Evolutionary conservation across 2,329 filamentous ascomycete species (phyloP).

Genomic region (Aschersonia sp.): DNA sequence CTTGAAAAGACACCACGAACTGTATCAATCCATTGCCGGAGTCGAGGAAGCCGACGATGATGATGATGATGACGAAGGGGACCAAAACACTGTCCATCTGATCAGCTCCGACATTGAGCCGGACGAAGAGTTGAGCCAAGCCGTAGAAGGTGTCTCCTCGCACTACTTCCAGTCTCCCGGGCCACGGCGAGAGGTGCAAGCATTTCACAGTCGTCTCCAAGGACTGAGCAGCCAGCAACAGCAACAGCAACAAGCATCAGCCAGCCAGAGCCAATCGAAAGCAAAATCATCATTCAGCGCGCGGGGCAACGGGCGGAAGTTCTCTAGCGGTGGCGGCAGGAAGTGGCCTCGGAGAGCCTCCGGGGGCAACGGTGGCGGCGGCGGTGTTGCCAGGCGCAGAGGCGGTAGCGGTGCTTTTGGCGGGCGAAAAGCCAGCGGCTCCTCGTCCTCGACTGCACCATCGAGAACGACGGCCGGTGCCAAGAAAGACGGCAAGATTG

Average conservation of each 20-base stretch:
- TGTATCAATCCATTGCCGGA: slow-evolving; percentile 38
- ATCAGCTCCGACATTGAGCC: slow-evolving; percentile 30
- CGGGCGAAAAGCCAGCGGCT: slow-evolving; percentile 16
- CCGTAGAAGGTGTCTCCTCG: slow-evolving; percentile 26
- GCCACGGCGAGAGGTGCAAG: slow-evolving; percentile 16
- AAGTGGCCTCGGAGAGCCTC: slow-evolving; percentile 14
- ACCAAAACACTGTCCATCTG: slow-evolving; percentile 37
- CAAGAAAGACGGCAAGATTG: slow-evolving; percentile 14
- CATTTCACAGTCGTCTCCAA: slow-evolving; percentile 18
- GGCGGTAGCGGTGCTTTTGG: slow-evolving; percentile 4
- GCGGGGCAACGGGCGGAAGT: slow-evolving; percentile 13
- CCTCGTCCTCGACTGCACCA: slow-evolving; percentile 10
- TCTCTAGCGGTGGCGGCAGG: slow-evolving; percentile 9
- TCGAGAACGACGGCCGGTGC: slow-evolving; percentile 4
- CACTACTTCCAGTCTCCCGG: slow-evolving; percentile 27
- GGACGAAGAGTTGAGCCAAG: slow-evolving; percentile 21
- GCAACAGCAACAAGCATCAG: not conserved
- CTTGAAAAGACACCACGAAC: slow-evolving; percentile 30
- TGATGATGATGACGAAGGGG: slow-evolving; percentile 10
- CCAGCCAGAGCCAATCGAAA: slow-evolving; percentile 8
- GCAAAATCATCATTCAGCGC: slow-evolving; percentile 11
- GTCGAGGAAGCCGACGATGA: slow-evolving; percentile 5
- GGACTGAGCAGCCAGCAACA: slow-evolving; percentile 12
- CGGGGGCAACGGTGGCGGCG: slow-evolving; percentile 10
- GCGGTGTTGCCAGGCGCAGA: slow-evolving; percentile 13